Percentiles rank a stretch among this genome's conserved stretches.
Conservation (phyloP, 2,329 filamentous ascomycete genomes). For the Neoscytalidium dimidiatum region DNA sequence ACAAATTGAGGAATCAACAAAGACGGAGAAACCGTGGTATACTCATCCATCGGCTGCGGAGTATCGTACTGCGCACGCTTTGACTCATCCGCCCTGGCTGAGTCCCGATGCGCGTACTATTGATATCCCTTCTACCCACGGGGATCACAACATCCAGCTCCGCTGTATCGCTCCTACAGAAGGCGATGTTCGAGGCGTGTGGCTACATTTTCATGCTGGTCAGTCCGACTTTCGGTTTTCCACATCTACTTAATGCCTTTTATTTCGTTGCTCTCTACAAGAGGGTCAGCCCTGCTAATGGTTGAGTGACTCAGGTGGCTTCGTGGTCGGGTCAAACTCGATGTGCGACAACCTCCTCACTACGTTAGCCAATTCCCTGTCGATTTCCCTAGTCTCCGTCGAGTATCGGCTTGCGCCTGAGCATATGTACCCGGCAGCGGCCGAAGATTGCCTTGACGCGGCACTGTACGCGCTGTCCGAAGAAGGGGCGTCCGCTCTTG, state of each 20-base stretch:
- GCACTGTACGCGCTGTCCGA: background rate
- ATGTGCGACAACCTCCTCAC: background rate
- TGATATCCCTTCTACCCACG: background rate
- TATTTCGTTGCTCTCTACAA: too few relatives aligned
- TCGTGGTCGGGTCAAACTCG: background rate
- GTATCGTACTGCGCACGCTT: too few relatives aligned
- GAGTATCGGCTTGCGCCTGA: slow-evolving; percentile 25
- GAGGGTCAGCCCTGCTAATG: background rate
- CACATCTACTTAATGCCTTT: background rate
- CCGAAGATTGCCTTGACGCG: background rate
- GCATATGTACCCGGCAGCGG: slow-evolving; percentile 10
- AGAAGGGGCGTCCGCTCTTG: background rate
- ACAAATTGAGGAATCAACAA: too few relatives aligned
- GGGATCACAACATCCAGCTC: background rate
- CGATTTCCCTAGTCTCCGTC: background rate
- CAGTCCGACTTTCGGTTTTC: background rate
- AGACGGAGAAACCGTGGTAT: too few relatives aligned
- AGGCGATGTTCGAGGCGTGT: background rate
- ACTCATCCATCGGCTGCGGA: too few relatives aligned
- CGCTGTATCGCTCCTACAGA: background rate
- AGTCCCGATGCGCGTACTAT: too few relatives aligned
- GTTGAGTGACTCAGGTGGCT: background rate
- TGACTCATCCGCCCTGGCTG: too few relatives aligned
- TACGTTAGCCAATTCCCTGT: background rate
- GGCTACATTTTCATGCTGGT: background rate